Base-by-base conservation (phyloP, 768 basidiomycete species). In the Suillus tomentosus region DNA sequence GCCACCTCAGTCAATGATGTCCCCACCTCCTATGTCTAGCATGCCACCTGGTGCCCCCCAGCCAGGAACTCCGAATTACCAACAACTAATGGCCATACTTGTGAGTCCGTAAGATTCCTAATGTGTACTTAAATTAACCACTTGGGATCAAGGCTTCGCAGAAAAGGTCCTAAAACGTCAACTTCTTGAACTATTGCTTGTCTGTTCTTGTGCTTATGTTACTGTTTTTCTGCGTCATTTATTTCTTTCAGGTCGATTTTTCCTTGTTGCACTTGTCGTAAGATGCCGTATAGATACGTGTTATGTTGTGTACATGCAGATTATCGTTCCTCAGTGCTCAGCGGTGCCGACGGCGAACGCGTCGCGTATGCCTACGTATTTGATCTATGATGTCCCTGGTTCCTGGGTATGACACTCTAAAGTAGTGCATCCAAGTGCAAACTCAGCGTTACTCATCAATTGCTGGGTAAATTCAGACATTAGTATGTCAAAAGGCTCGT, bases 51-150 rank as follows among this genome's bases (percentile, higher is more conserved):
- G 82, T 48, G 77, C 74, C 36, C 74, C 78, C 13, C 80, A 82
- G 62, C 75, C 79, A 1, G 82, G 82, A 4, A 73, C 73, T 19
- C 76, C 76, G 0, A 80, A 78, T 56, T 89, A 87, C 67, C 86
- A 87, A 68, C 86, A 89, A 68, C 74, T 91, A 51, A 88, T 91
- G 86, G 83, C 85, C 19, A 91, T 85, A 70, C 78, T 89, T 66
- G 89, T 90, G 65, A 76, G 85, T 74, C 15, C 57, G n/a, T 22
- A 3, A 15, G 10, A 7, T 17, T 62, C 6, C n/a, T 14, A 3
- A 43, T 1, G 10, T 59, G 53, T 27, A n/a, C 8, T 27, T 9
- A 1, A 39, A 5, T 37, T 72, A 37, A 67, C 31, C 19, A 9
- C 48, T 42, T 8, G 1, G 11, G 17, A 36, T 34, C n/a, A 34